These are phyloP conservation scores for Cladorrhinum samala DNA, from an alignment of 495 filamentous ascomycete genomes.

Conservation along the genomic window DNA sequence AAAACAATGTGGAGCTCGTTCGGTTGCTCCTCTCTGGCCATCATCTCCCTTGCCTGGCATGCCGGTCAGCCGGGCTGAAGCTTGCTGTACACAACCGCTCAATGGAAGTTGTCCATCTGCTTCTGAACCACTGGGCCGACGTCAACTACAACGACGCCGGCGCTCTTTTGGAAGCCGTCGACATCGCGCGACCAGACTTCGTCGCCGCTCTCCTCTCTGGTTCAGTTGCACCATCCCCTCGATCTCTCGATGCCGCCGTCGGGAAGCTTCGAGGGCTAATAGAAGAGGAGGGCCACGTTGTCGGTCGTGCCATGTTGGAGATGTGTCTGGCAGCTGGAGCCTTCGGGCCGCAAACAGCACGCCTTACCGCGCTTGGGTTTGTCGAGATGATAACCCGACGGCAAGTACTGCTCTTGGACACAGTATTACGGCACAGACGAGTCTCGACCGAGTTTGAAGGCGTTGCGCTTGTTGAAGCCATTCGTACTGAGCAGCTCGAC, in stretches of 20 bases:
- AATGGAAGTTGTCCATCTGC: constrained; percentile 12
- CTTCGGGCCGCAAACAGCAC: constrained; percentile 19
- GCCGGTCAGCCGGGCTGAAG: constrained; percentile 24
- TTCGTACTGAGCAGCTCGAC: constrained; percentile 18
- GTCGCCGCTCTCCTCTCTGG: constrained; percentile 22
- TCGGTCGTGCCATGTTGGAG: constrained; percentile 18
- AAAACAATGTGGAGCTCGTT: constrained; percentile 16
- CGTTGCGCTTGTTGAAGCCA: constrained; percentile 21
- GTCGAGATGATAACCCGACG: constrained; percentile 15
- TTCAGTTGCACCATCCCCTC: constrained; percentile 19
- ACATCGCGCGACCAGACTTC: constrained; percentile 18
- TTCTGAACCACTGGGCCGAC: constrained; percentile 25
- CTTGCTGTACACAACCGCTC: constrained; percentile 27
- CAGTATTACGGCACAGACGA: constrained; percentile 13
- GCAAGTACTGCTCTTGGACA: constrained; percentile 15
- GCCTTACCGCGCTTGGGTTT: constrained; percentile 19
- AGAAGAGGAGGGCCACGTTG: constrained; percentile 2
- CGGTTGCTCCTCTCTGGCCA: constrained; percentile 22
- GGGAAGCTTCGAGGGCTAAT: constrained; percentile 12
- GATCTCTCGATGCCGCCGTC: constrained; percentile 22
- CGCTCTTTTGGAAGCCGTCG: constrained; percentile 22
- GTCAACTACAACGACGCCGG: constrained; percentile 23
- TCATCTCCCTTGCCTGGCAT: constrained; percentile 24
- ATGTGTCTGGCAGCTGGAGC: constrained; percentile 23
- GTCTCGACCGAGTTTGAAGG: constrained; percentile 17